Evolutionary conservation across 257 asterid species (phyloP).

Genomic region (Mentha longifolia): DNA sequence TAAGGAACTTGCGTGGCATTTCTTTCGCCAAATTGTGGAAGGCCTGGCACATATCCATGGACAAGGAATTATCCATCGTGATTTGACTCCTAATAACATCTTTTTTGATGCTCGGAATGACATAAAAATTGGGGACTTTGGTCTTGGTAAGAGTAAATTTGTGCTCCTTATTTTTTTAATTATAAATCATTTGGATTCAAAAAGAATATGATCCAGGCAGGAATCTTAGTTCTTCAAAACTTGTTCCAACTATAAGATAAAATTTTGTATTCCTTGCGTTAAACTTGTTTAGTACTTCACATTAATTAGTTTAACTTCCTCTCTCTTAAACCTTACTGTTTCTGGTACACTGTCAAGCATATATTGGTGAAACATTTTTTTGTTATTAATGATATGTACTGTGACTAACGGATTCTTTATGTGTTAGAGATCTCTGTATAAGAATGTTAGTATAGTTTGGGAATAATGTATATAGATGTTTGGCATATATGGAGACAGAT

Average conservation of each 20-base stretch:
- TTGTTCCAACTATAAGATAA: slow-evolving; percentile 5
- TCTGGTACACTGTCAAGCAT: slow-evolving; percentile 1
- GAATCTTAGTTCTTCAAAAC: background rate
- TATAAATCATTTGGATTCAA: background rate
- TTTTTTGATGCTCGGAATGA: slow-evolving; percentile 97
- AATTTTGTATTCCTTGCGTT: background rate
- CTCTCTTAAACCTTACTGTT: background rate
- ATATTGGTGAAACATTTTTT: background rate
- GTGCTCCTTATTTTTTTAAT: background rate
- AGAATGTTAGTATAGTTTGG: background rate
- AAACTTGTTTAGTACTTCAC: slow-evolving; percentile 1
- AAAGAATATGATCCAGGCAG: background rate
- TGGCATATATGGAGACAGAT: slow-evolving; percentile 1
- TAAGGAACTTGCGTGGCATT: slow-evolving; percentile 94
- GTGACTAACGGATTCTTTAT: background rate
- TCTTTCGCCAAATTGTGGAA: slow-evolving; percentile 93
- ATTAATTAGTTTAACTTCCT: background rate
- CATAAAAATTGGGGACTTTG: slow-evolving; percentile 98
- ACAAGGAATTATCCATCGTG: slow-evolving; percentile 98
- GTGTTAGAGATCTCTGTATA: background rate
- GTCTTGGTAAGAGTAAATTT: slow-evolving; percentile 78
- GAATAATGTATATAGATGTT: slow-evolving; percentile 5
- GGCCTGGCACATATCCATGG: slow-evolving; percentile 96
- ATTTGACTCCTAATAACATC: slow-evolving; percentile 91
- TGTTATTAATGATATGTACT: background rate